phyloP scores from a whole-genome alignment of 225 moss, liverwort and hornwort genomes.

The Climacium dendroides region DNA sequence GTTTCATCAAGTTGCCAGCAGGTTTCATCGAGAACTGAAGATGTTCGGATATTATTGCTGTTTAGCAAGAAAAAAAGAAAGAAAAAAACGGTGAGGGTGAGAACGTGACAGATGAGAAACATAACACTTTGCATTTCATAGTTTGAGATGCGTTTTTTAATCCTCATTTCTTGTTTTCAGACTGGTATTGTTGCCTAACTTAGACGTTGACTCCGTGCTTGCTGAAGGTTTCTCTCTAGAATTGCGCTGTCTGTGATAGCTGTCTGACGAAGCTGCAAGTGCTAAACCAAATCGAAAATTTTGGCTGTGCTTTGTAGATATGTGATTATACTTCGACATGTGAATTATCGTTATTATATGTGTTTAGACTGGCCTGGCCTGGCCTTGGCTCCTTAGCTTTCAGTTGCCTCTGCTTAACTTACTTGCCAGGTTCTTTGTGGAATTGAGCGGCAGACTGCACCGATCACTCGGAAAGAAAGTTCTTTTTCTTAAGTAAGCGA shows the following conservation, averaged over 20 bases:
- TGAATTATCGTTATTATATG: background rate
- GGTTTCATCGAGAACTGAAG: background rate
- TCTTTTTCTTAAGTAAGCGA: background rate
- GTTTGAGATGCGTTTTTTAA: background rate
- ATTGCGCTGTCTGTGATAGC: background rate
- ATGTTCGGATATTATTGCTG: background rate
- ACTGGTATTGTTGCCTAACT: background rate
- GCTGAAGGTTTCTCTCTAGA: background rate
- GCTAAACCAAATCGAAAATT: background rate
- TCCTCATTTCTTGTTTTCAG: background rate
- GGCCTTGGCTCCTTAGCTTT: background rate
- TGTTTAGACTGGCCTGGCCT: background rate
- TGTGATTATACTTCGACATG: background rate
- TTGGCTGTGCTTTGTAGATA: background rate
- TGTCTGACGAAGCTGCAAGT: background rate
- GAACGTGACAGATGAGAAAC: no score
- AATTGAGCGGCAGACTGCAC: background rate
- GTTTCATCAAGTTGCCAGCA: background rate
- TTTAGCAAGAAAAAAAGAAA: background rate
- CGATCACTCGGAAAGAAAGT: no score
- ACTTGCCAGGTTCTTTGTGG: no score
- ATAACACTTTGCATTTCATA: background rate
- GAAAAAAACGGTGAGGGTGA: background rate
- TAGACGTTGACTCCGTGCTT: background rate
- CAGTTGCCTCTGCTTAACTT: background rate